These are phyloP conservation scores for Euphrasia confusa DNA, from an alignment of 257 asterid genomes.

Conservation along the genomic window DNA sequence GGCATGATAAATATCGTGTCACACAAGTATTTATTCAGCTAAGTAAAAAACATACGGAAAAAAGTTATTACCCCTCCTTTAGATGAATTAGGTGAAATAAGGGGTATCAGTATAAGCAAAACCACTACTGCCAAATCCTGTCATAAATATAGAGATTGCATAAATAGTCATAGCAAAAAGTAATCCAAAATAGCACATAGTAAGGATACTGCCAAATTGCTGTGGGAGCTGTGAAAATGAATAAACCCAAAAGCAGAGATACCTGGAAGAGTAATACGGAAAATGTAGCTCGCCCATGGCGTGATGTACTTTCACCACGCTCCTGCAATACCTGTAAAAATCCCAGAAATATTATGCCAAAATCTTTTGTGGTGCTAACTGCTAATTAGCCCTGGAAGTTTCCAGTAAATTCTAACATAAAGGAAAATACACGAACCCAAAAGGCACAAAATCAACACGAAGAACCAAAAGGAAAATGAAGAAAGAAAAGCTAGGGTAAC, in stretches of 20 bases:
- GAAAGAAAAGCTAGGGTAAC: background rate
- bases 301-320: slow-evolving; percentile 99
- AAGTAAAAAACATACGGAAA: slow-evolving; percentile 7
- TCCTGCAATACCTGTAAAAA: slow-evolving; percentile 90
- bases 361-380: slow-evolving; percentile 20
- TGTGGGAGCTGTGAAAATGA: background rate
- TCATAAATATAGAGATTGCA: slow-evolving; percentile 23
- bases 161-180: slow-evolving; percentile 19
- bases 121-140: slow-evolving; percentile 99
- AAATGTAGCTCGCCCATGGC: slow-evolving; percentile 98
- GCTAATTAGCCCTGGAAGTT: background rate
- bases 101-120: slow-evolving; percentile 96
- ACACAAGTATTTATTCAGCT: slow-evolving; percentile 5
- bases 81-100: slow-evolving; percentile 92
- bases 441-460: slow-evolving; percentile 4
- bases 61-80: slow-evolving; percentile 89
- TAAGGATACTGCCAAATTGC: slow-evolving; percentile 7
- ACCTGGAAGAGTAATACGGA: slow-evolving; percentile 99
- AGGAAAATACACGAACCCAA: background rate
- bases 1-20: slow-evolving; percentile 14
- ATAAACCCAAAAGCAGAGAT: slow-evolving; percentile 22
- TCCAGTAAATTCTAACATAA: background rate
- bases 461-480: slow-evolving; percentile 17
- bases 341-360: slow-evolving; percentile 26
- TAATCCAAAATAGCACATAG: slow-evolving; percentile 19